A percentile compares a stretch with the other conserved stretches of the same genome.
phyloP scores from a whole-genome alignment of 495 filamentous ascomycete species.

The Penicillium parvum region DNA sequence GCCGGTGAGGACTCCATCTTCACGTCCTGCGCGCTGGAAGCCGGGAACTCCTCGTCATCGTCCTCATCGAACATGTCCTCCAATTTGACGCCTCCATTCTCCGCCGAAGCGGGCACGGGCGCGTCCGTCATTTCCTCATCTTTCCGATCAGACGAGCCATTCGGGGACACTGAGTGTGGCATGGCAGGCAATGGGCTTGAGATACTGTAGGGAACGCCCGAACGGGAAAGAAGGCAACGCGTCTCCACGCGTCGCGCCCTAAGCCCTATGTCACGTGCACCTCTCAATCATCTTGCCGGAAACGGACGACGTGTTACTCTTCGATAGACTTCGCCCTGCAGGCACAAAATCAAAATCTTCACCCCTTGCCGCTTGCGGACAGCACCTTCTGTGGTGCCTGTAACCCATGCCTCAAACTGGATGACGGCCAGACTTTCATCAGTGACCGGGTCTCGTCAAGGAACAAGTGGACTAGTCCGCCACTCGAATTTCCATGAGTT shows the following conservation, averaged over 20 bases:
- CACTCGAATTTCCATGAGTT: too few relatives aligned
- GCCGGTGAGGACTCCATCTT: constrained; percentile 43
- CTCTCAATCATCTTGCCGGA: constrained; percentile 7
- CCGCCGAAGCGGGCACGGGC: constrained; percentile 18
- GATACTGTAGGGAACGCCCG: constrained; percentile 6
- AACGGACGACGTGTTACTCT: constrained; percentile 5
- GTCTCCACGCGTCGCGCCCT: constrained; percentile 16
- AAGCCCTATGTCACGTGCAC: constrained; percentile 19
- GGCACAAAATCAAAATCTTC: too few relatives aligned
- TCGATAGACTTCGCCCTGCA: background rate
- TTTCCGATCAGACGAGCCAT: constrained; percentile 22
- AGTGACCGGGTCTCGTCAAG: background rate
- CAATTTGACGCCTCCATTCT: constrained; percentile 56
- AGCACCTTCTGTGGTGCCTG: constrained; percentile 10
- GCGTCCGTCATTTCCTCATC: constrained; percentile 44
- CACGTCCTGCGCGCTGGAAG: constrained; percentile 45
- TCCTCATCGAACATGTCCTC: constrained; percentile 78
- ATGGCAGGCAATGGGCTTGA: constrained; percentile 26
- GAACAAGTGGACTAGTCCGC: too few relatives aligned
- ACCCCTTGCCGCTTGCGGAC: constrained; percentile 14
- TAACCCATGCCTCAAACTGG: constrained; percentile 6
- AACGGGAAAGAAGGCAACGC: constrained; percentile 19
- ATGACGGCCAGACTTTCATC: constrained; percentile 20
- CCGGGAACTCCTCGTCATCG: constrained; percentile 73
- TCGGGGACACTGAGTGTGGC: constrained; percentile 51